Conservation (phyloP, 1,284 basidiomycete species). For the Phlebopus sp. region DNA sequence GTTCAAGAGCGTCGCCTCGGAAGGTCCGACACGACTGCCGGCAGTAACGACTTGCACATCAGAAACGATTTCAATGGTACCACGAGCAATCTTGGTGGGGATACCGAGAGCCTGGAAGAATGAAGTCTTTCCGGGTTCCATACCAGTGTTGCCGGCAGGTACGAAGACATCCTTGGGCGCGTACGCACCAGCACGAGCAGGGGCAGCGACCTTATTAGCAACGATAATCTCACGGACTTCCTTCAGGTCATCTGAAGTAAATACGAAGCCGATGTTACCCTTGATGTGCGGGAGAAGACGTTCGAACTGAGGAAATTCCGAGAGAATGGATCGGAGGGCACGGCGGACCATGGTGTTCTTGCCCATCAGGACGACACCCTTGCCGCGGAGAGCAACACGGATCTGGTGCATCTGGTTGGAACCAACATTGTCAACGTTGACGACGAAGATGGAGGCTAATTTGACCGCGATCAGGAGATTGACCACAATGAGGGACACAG, state of each 20-base stretch:
- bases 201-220: slow-evolving; percentile 97
- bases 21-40: slow-evolving; percentile 92
- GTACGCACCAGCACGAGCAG: slow-evolving; percentile 96
- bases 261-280: slow-evolving; percentile 99
- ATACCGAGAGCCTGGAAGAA: slow-evolving; percentile 99
- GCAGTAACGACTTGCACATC: slow-evolving; percentile 95
- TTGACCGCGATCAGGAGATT: slow-evolving; percentile 4
- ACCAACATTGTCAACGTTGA: slow-evolving; percentile 99
- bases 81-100: slow-evolving; percentile 99
- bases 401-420: slow-evolving; percentile 99
- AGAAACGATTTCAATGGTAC: slow-evolving; percentile 99
- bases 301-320: slow-evolving; percentile 93
- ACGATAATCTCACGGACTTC: slow-evolving; percentile 90
- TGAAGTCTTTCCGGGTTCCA: slow-evolving; percentile 99
- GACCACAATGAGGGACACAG: neutral
- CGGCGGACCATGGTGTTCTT: slow-evolving; percentile 99
- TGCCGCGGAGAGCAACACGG: slow-evolving; percentile 93
- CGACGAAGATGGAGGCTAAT: slow-evolving; percentile 94
- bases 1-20: slow-evolving; percentile 98
- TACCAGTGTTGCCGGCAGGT: slow-evolving; percentile 97
- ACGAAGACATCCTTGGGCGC: slow-evolving; percentile 92
- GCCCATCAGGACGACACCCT: slow-evolving; percentile 97
- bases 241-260: slow-evolving; percentile 92
- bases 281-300: slow-evolving; percentile 93
- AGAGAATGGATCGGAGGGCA: slow-evolving; percentile 87